phyloP scores from a whole-genome alignment of 75 land plant species.

The Picea sitchensis region DNA sequence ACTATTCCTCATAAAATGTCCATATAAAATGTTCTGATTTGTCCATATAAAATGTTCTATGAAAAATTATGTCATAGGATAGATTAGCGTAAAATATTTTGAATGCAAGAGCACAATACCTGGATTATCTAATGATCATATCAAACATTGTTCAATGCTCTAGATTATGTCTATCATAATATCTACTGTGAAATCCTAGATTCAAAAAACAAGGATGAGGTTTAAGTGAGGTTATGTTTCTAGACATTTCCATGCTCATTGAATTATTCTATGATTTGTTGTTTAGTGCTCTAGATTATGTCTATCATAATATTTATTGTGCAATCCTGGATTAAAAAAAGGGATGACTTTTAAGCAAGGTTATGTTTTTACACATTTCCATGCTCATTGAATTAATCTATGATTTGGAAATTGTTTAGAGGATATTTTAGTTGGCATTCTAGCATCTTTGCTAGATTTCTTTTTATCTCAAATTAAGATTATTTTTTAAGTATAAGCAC shows the following conservation, averaged over 20 bases:
- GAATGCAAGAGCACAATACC: conserved; percentile 15
- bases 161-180: neutral
- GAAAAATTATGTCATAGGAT: too few relatives aligned
- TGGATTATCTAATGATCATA: neutral
- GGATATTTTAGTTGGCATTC: neutral
- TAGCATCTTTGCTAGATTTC: neutral
- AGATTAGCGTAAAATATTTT: too few relatives aligned
- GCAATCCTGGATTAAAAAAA: too few relatives aligned
- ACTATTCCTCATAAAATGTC: too few relatives aligned
- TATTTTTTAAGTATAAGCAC: neutral
- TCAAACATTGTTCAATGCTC: neutral
- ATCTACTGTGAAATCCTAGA: neutral
- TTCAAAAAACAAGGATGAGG: neutral
- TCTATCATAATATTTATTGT: too few relatives aligned
- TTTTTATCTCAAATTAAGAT: neutral
- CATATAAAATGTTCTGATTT: too few relatives aligned
- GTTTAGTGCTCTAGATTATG: too few relatives aligned
- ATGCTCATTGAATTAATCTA: too few relatives aligned
- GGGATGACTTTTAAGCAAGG: too few relatives aligned
- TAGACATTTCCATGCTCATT: neutral
- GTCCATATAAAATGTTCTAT: too few relatives aligned
- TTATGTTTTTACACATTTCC: too few relatives aligned
- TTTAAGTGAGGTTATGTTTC: neutral
- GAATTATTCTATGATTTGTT: neutral
- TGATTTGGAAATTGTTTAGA: neutral